Evolutionary conservation across 441 rosid genomes (phyloP), one percentile per base, ranked within the genome.

Genomic region (Mallotus japonicus): DNA sequence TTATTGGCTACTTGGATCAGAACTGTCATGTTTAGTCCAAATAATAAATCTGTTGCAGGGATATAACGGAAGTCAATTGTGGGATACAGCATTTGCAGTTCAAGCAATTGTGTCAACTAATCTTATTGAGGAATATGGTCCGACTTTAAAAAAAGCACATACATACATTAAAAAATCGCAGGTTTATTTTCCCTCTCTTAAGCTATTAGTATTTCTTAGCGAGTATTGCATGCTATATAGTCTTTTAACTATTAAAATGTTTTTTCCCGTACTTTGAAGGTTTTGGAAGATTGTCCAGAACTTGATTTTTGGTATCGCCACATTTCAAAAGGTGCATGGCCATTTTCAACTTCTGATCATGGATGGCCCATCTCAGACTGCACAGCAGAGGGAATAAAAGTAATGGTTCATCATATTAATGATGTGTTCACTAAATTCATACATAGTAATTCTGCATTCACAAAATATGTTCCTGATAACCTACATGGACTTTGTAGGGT

Each of bases 351-450:
- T 68, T 92, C 84, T 46, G 99, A 93, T 86, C 98, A 95, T 5
- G 97, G 98, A 81, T 95, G 97, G 97, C 97, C 94, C 63, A 89
- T 93, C 76, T 91, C 97, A n/a, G 99, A 95, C 75, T 93, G 98
- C 88, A 90, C 98, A 4, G 90, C 97, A 70, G 98, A 95, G 82
- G 98, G 97, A 81, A 77, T 95, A 63, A 91, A 95, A 80, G 99
- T 93, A 89, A 81, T 76, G 73, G 47, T 61, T 59, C n/a, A 54
- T 62, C 65, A 68, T 74, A 65, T 47, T 69, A 44, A 4, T 37
- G 56, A 65, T 71, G 7, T 66, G 20, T 28, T 80, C 16, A 37
- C 6, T 37, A 37, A 37, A 37, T 2, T 37, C 40, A 37, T 37
- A 37, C 40, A 3, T 37, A 37, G 40, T 37, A 4, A 34, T 37